These are phyloP conservation scores for Spinellus fusiger DNA, from an alignment of 192 early-diverging fungal genomes.

Conservation along the genomic window DNA sequence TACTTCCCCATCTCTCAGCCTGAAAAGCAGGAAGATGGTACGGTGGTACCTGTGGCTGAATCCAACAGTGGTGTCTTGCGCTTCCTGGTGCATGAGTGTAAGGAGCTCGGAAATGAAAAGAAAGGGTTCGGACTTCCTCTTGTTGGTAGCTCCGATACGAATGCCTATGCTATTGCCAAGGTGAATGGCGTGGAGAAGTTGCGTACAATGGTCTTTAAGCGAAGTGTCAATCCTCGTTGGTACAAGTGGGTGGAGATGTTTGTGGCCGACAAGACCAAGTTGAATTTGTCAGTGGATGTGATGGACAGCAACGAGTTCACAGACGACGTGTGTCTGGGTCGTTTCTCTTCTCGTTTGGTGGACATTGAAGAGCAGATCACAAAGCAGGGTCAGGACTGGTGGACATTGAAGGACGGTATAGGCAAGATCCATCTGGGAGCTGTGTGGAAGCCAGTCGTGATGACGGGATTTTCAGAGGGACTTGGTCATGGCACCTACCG, in stretches of 20 bases:
- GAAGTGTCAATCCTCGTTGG: slow-evolving; percentile 79
- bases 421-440: slow-evolving; percentile 37
- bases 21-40: slow-evolving; percentile 38
- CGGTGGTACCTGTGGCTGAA: slow-evolving; percentile 35
- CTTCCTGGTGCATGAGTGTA: slow-evolving; percentile 60
- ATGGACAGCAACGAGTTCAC: slow-evolving; percentile 43
- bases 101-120: slow-evolving; percentile 51
- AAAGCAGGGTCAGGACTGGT: slow-evolving; percentile 42
- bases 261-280: slow-evolving; percentile 58
- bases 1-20: slow-evolving; percentile 35
- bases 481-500: slow-evolving; percentile 40
- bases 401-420: slow-evolving; percentile 29
- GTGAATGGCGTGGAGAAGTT: slow-evolving; percentile 45
- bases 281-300: slow-evolving; percentile 56
- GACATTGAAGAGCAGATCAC: slow-evolving; percentile 24
- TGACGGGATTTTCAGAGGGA: slow-evolving; percentile 50
- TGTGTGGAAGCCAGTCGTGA: slow-evolving; percentile 74
- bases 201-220: slow-evolving; percentile 60
- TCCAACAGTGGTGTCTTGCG: slow-evolving; percentile 69
- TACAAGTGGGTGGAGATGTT: slow-evolving; percentile 64
- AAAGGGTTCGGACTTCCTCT: slow-evolving; percentile 24
- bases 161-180: slow-evolving; percentile 49
- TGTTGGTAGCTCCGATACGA: slow-evolving; percentile 31
- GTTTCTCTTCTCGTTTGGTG: slow-evolving; percentile 26
- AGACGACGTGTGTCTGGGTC: slow-evolving; percentile 35